phyloP scores from a whole-genome alignment of 345 rosid genomes.

The Citrus australasica region DNA sequence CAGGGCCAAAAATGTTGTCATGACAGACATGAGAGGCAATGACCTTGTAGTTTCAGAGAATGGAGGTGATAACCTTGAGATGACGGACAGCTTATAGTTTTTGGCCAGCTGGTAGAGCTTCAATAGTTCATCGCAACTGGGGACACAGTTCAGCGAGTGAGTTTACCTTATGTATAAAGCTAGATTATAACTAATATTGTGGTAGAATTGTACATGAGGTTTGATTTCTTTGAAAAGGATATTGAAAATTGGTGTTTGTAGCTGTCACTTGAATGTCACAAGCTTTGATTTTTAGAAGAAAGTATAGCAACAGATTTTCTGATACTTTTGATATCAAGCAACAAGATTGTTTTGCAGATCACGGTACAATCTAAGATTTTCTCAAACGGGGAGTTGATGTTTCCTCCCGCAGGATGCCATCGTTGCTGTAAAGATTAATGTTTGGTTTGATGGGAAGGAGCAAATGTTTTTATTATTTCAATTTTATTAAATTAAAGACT shows the following conservation, averaged over 20 bases:
- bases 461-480: too few relatives aligned
- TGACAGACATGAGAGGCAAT: not conserved
- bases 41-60: not conserved
- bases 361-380: too few relatives aligned
- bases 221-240: not conserved
- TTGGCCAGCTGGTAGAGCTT: not conserved
- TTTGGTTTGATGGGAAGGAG: too few relatives aligned
- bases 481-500: too few relatives aligned
- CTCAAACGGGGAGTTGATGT: too few relatives aligned
- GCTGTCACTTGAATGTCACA: not conserved
- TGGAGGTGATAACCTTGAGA: not conserved
- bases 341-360: not conserved
- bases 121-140: not conserved
- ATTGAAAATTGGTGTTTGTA: not conserved
- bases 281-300: not conserved
- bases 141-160: not conserved
- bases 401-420: too few relatives aligned
- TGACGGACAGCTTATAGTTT: not conserved
- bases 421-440: too few relatives aligned
- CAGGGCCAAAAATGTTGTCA: slow-evolving; percentile 14
- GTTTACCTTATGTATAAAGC: not conserved
- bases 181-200: not conserved
- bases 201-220: not conserved
- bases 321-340: too few relatives aligned
- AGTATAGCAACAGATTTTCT: too few relatives aligned